These are phyloP conservation scores for Gautieria morchelliformis DNA, from an alignment of 768 basidiomycete genomes.

Conservation along the genomic window DNA sequence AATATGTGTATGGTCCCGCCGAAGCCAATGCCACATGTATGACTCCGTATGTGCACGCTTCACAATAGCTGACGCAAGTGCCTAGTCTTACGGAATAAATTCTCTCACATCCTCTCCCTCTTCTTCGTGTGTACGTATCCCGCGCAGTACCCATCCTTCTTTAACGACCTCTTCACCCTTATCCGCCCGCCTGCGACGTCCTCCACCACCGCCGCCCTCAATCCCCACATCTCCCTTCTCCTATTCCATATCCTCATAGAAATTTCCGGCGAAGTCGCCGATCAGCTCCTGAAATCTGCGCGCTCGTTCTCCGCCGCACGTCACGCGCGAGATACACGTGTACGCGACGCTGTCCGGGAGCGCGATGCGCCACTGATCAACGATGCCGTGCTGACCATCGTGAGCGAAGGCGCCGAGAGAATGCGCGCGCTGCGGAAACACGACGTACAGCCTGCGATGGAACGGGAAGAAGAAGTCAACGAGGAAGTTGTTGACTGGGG, in stretches of 20 bases:
- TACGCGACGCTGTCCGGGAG: conserved; percentile 85
- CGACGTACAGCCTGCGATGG: conserved; percentile 29
- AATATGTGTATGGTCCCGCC: conserved; percentile 79
- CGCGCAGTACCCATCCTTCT: conserved; percentile 79
- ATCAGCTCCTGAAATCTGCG: conserved; percentile 86
- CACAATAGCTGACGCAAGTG: conserved; percentile 8
- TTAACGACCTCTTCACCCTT: conserved; percentile 66
- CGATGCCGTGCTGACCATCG: conserved; percentile 75
- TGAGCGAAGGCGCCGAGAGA: conserved; percentile 58
- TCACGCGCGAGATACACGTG: conserved; percentile 70
- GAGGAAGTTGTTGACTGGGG: conserved; percentile 87
- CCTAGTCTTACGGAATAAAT: conserved; percentile 87
- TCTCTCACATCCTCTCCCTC: conserved; percentile 81
- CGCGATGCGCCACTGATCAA: conserved; percentile 82
- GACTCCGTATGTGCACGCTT: conserved; percentile 24
- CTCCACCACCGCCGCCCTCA: conserved; percentile 41
- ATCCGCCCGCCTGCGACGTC: conserved; percentile 36
- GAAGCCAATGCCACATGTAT: conserved; percentile 75
- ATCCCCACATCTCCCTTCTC: conserved; percentile 77
- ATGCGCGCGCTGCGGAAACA: conserved; percentile 45
- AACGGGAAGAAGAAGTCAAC: conserved; percentile 45
- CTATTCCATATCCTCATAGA: conserved; percentile 90
- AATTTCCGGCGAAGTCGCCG: conserved; percentile 95
- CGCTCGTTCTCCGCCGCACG: conserved; percentile 60
- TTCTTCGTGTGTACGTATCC: conserved; percentile 85